A percentile compares a stretch with the other conserved stretches of the same genome.
phyloP scores from a whole-genome alignment of 345 rosid genomes.

The Salix koriyanagi region DNA sequence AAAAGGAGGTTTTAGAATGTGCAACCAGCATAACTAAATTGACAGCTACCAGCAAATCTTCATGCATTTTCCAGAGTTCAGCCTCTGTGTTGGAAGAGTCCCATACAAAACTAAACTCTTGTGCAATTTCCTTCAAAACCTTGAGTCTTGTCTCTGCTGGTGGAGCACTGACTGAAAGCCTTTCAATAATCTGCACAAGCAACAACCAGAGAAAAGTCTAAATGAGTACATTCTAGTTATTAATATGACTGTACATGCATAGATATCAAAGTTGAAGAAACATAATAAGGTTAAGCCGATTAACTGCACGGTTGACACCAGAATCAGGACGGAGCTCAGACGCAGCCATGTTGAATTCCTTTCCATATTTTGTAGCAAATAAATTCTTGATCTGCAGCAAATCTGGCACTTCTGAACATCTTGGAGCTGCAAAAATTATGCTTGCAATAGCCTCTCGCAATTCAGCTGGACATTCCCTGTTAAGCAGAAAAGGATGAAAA shows the following conservation, averaged over 20 bases:
- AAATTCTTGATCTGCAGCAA: constrained; percentile 74
- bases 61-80: constrained; percentile 75
- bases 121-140: constrained; percentile 75
- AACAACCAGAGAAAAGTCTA: constrained; percentile 4
- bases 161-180: constrained; percentile 77
- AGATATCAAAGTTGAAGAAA: constrained; percentile 3
- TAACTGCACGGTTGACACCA: constrained; percentile 88
- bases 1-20: too few relatives aligned
- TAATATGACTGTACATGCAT: neutral
- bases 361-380: constrained; percentile 77
- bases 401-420: constrained; percentile 93
- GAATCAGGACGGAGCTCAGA: constrained; percentile 93
- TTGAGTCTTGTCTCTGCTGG: constrained; percentile 64
- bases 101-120: constrained; percentile 68
- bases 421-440: constrained; percentile 90
- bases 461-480: constrained; percentile 89
- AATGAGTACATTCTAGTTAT: constrained; percentile 8
- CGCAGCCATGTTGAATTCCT: constrained; percentile 68
- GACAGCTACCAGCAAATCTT: constrained; percentile 72
- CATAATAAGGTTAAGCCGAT: constrained; percentile 21
- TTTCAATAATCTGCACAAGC: constrained; percentile 67
- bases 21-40: constrained; percentile 7
- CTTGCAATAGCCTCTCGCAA: constrained; percentile 86
- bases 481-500: neutral
- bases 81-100: constrained; percentile 84